phyloP scores from a whole-genome alignment of 164 flowering plant species.

The Piper longum region DNA sequence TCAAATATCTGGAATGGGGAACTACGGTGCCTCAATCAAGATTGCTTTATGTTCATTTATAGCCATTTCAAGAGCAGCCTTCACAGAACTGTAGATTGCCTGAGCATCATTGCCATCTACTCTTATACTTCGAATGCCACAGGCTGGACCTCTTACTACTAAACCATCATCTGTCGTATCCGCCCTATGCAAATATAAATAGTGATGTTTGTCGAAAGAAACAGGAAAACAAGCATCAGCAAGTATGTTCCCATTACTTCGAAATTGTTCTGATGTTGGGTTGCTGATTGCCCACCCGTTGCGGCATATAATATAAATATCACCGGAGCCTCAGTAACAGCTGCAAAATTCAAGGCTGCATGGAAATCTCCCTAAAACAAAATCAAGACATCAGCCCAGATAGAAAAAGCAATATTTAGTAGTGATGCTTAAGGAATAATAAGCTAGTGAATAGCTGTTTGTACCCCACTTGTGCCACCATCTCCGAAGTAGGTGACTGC shows the following conservation, averaged over 20 bases:
- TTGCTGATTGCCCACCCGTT: conserved; percentile 99
- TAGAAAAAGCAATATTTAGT: neutral
- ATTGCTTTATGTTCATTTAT: conserved; percentile 55
- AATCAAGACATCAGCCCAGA: conserved; percentile 10
- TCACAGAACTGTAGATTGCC: conserved; percentile 63
- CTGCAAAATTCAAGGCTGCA: conserved; percentile 88
- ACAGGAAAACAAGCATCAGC: neutral
- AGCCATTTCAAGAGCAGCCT: conserved; percentile 73
- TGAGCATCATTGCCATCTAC: conserved; percentile 93
- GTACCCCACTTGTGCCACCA: conserved; percentile 92
- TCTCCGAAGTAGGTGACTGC: conserved; percentile 79
- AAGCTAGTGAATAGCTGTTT: neutral
- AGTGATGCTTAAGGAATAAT: neutral
- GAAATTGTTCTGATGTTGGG: conserved; percentile 75
- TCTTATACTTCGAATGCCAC: conserved; percentile 73
- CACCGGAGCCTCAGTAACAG: conserved; percentile 80
- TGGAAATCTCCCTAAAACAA: conserved; percentile 88
- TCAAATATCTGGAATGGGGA: neutral
- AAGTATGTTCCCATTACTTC: conserved; percentile 34
- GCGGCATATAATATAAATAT: conserved; percentile 76
- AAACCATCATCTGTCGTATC: conserved; percentile 66
- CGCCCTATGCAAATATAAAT: neutral
- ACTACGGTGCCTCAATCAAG: conserved; percentile 50
- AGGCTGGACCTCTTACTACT: conserved; percentile 69
- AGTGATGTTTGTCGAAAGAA: no score